Evolutionary conservation across 2,329 filamentous ascomycete genomes (phyloP).

Genomic region (Sporothrix dimorphospora): DNA sequence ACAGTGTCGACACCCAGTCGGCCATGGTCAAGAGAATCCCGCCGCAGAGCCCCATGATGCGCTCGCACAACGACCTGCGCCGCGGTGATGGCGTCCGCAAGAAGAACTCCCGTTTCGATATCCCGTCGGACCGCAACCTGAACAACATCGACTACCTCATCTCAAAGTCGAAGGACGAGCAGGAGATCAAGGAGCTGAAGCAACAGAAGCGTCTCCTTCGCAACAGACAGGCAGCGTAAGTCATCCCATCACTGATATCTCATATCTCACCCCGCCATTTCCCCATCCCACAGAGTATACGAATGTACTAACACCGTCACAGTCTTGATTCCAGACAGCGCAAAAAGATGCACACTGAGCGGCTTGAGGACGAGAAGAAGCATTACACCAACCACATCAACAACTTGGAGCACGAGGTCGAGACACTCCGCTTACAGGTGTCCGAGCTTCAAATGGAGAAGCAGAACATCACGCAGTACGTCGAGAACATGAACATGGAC

Average conservation of each 20-base stretch:
- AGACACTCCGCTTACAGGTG: slow-evolving; percentile 67
- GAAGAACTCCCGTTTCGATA: slow-evolving; percentile 98
- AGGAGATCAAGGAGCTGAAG: slow-evolving; percentile 97
- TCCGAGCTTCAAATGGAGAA: slow-evolving; percentile 73
- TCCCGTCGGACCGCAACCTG: slow-evolving; percentile 89
- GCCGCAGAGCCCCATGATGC: slow-evolving; percentile 68
- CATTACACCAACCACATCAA: slow-evolving; percentile 76
- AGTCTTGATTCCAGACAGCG: slow-evolving; percentile 95
- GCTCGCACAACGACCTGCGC: slow-evolving; percentile 75
- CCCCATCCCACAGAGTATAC: slow-evolving; percentile 31
- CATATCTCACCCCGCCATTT: slow-evolving; percentile 22
- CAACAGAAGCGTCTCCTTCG: slow-evolving; percentile 93
- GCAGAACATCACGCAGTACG: slow-evolving; percentile 72
- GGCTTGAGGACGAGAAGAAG: slow-evolving; percentile 97
- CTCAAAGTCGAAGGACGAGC: slow-evolving; percentile 81
- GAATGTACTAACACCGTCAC: slow-evolving; percentile 27
- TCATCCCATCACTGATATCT: slow-evolving; percentile 35
- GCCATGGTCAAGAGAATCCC: slow-evolving; percentile 63
- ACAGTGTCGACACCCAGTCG: slow-evolving; percentile 44
- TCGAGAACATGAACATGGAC: slow-evolving; percentile 77
- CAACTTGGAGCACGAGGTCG: slow-evolving; percentile 77
- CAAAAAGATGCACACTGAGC: slow-evolving; percentile 97
- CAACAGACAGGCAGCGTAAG: slow-evolving; percentile 96
- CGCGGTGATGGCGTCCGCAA: slow-evolving; percentile 91
- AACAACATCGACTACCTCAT: slow-evolving; percentile 95